Conservation (phyloP, 2,329 filamentous ascomycete species). For the Akanthomyces uredinophilus region DNA sequence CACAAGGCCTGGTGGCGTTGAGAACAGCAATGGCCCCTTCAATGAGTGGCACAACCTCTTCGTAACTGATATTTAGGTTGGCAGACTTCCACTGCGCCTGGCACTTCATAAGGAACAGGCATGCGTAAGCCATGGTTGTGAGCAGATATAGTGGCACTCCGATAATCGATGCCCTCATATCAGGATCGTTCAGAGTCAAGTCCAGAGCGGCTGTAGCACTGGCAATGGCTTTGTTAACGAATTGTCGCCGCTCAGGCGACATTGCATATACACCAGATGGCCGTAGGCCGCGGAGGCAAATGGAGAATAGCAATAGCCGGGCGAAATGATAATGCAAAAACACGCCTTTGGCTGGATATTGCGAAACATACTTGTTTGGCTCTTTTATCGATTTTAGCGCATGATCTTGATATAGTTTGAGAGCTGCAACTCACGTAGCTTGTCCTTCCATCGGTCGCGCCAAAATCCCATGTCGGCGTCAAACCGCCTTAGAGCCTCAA, state of each 20-base stretch:
- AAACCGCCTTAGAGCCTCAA: conserved; percentile 26
- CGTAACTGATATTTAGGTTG: conserved; percentile 25
- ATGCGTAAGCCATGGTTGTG: conserved; percentile 29
- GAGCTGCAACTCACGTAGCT: conserved; percentile 23
- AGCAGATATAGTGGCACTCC: conserved; percentile 29
- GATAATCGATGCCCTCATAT: conserved; percentile 27
- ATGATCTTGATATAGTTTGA: background rate
- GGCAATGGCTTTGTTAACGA: conserved; percentile 37
- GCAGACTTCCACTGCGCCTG: conserved; percentile 27
- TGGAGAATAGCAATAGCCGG: conserved; percentile 44
- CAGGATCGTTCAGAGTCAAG: conserved; percentile 26
- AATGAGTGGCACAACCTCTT: conserved; percentile 25
- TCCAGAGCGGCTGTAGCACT: conserved; percentile 27
- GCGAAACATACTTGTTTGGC: conserved; percentile 40
- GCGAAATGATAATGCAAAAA: conserved; percentile 47
- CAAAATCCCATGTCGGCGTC: conserved; percentile 31
- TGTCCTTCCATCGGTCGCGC: conserved; percentile 32
- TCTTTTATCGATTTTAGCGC: conserved; percentile 26
- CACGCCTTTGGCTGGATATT: conserved; percentile 46
- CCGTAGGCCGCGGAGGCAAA: conserved; percentile 36
- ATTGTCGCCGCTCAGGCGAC: conserved; percentile 39
- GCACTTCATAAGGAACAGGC: conserved; percentile 30
- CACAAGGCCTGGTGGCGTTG: conserved; percentile 22
- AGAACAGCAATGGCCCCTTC: conserved; percentile 23
- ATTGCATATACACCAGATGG: conserved; percentile 34